phyloP scores from a whole-genome alignment of 306 rosid species.

The Gleditsia sinensis region DNA sequence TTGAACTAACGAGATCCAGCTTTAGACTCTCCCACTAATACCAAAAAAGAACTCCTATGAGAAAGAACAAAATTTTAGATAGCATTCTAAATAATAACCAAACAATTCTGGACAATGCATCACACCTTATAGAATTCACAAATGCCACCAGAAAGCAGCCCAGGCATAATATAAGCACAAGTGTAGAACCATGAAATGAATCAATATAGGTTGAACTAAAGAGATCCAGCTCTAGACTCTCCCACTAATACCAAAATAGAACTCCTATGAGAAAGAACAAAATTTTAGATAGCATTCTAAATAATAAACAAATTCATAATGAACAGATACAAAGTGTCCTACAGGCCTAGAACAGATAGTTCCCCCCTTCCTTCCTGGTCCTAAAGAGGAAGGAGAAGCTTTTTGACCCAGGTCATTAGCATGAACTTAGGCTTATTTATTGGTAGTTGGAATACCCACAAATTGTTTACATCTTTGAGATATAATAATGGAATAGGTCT shows the following conservation, averaged over 20 bases:
- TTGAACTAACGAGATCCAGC: neutral
- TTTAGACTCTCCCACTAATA: neutral
- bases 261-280: neutral
- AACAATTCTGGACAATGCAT: neutral
- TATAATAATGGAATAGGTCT: neutral
- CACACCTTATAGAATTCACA: neutral
- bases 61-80: neutral
- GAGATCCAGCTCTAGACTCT: neutral
- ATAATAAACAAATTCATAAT: neutral
- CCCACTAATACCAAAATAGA: neutral
- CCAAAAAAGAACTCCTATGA: neutral
- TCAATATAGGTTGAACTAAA: neutral
- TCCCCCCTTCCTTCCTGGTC: neutral
- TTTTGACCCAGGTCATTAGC: neutral
- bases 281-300: neutral
- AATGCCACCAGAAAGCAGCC: neutral
- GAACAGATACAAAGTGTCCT: neutral
- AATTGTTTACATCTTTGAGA: conserved; percentile 5
- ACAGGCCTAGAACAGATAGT: neutral
- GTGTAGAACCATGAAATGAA: neutral
- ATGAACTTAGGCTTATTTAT: neutral
- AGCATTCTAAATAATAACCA: neutral
- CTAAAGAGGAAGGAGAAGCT: conserved; percentile 9
- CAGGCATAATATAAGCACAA: neutral
- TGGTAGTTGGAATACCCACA: neutral